Conservation (phyloP, 495 filamentous ascomycete genomes). For the Podospora tetraspora region DNA sequence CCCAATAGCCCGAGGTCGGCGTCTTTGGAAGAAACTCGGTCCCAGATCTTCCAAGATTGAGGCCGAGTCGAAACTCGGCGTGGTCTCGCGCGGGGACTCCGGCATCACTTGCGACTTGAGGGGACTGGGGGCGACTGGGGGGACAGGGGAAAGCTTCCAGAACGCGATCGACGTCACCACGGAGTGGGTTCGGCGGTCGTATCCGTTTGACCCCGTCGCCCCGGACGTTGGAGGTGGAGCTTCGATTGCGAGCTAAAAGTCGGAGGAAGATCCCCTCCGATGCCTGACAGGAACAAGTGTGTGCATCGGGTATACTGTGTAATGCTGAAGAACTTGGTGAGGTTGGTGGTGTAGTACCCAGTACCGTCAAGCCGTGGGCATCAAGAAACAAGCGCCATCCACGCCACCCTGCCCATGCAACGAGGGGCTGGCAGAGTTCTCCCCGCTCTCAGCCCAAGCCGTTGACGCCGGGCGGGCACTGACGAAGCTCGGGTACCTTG, state of each 20-base stretch:
- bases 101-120: background rate
- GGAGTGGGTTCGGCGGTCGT: background rate
- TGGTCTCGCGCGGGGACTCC: background rate
- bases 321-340: background rate
- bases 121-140: slow-evolving; percentile 1
- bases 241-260: background rate
- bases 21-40: slow-evolving; percentile 16
- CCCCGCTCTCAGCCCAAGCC: slow-evolving; percentile 7
- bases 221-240: slow-evolving; percentile 5
- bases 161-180: slow-evolving; percentile 18
- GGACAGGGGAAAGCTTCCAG: slow-evolving; percentile 21
- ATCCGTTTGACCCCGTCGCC: background rate
- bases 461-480: background rate
- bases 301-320: background rate
- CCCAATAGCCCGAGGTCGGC: slow-evolving; percentile 18
- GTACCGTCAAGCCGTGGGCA: background rate
- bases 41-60: slow-evolving; percentile 10
- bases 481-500: slow-evolving; percentile 30
- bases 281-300: background rate
- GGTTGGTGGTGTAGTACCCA: background rate
- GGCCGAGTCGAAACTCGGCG: slow-evolving; percentile 11
- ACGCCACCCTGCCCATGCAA: background rate
- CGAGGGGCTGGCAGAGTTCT: background rate
- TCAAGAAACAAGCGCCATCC: background rate
- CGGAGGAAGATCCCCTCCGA: background rate